Evolutionary conservation across 148 eudicot species (phyloP).

Genomic region (Chenopodium suecicum): DNA sequence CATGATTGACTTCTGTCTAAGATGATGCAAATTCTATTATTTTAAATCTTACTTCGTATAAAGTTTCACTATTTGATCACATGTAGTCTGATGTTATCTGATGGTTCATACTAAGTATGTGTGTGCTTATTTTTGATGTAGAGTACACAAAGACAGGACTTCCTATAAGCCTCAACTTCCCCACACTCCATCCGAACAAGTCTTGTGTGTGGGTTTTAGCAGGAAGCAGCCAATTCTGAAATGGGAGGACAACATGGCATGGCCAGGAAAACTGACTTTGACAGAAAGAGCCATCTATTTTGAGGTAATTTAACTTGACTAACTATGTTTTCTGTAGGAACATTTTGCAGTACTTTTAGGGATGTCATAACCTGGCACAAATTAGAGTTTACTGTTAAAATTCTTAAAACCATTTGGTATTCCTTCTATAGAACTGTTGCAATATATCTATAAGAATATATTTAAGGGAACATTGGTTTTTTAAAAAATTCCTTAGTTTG

Average conservation of each 20-base stretch:
- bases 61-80: neutral
- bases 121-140: slow-evolving; percentile 27
- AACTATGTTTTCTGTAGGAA: neutral
- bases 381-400: too few species aligned
- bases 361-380: neutral
- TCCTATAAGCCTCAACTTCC: slow-evolving; percentile 45
- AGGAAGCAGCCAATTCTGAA: slow-evolving; percentile 76
- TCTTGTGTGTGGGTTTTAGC: slow-evolving; percentile 74
- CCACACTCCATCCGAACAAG: slow-evolving; percentile 44
- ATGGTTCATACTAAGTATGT: slow-evolving; percentile 12
- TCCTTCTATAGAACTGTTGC: neutral
- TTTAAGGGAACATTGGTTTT: neutral
- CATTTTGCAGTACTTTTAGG: neutral
- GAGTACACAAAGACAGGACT: slow-evolving; percentile 84
- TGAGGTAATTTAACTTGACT: slow-evolving; percentile 52
- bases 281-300: slow-evolving; percentile 87
- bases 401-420: neutral
- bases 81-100: neutral
- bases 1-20: slow-evolving; percentile 5
- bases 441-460: neutral
- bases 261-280: slow-evolving; percentile 89
- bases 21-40: neutral
- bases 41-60: neutral
- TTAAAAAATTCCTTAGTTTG: neutral
- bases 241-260: slow-evolving; percentile 91